Percentiles rank a stretch among this genome's conserved stretches.
phyloP scores from a whole-genome alignment of 2,329 filamentous ascomycete genomes.

The Capronia epimyces region DNA sequence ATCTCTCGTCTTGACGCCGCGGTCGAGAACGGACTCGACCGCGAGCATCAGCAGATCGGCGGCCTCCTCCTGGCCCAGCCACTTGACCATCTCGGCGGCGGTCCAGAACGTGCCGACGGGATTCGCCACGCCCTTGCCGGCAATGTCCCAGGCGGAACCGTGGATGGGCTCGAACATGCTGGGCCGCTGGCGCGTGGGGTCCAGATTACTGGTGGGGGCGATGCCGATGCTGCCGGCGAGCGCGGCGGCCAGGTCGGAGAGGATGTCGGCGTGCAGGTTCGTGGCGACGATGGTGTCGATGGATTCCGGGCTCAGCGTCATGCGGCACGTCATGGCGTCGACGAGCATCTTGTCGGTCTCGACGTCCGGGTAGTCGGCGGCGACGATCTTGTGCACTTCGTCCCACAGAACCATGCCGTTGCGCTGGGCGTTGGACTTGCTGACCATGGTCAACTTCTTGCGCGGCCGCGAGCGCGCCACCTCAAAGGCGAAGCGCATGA shows the following conservation, averaged over 20 bases:
- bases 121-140: constrained; percentile 92
- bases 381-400: constrained; percentile 52
- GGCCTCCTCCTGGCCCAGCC: constrained; percentile 56
- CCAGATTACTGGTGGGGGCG: constrained; percentile 63
- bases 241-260: constrained; percentile 65
- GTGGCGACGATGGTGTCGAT: constrained; percentile 61
- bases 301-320: constrained; percentile 55
- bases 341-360: constrained; percentile 61
- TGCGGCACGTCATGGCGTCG: constrained; percentile 61
- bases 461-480: constrained; percentile 52
- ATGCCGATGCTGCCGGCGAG: constrained; percentile 67
- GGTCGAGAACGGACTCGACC: constrained; percentile 56
- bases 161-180: constrained; percentile 62
- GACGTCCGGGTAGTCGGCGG: constrained; percentile 55
- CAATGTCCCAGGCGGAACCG: constrained; percentile 90
- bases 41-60: constrained; percentile 54
- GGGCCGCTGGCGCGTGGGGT: constrained; percentile 56
- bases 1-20: constrained; percentile 53
- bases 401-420: constrained; percentile 66
- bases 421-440: constrained; percentile 60
- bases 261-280: constrained; percentile 58
- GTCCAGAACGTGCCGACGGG: constrained; percentile 69
- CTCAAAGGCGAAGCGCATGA: constrained; percentile 61
- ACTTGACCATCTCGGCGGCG: constrained; percentile 61
- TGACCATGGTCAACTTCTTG: constrained; percentile 58